Evolutionary conservation across 2,329 filamentous ascomycete species (phyloP).

Genomic region (Talaromyces amestolkiae): DNA sequence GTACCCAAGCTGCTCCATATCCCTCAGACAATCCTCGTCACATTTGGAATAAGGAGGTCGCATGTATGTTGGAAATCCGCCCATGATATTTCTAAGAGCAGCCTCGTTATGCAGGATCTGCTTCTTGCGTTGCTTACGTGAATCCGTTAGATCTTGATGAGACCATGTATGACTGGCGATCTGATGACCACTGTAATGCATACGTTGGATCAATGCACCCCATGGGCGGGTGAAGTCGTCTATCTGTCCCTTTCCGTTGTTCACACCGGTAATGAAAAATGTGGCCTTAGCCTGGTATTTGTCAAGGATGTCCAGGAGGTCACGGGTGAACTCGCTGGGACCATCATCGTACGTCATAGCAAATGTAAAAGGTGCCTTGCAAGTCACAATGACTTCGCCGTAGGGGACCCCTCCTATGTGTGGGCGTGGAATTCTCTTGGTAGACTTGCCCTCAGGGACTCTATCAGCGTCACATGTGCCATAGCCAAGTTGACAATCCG

Average conservation of each 20-base stretch:
- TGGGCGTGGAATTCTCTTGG: constrained; percentile 35
- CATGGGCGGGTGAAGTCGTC: constrained; percentile 42
- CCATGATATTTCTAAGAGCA: constrained; percentile 48
- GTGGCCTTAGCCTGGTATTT: constrained; percentile 63
- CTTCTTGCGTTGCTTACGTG: constrained; percentile 34
- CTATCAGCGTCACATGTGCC: constrained; percentile 39
- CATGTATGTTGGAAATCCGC: constrained; percentile 54
- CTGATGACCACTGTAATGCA: constrained; percentile 49
- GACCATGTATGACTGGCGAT: constrained; percentile 54
- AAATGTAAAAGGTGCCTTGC: constrained; percentile 55
- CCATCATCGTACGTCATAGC: constrained; percentile 69
- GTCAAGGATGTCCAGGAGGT: constrained; percentile 61
- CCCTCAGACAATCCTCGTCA: constrained; percentile 37
- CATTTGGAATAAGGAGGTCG: constrained; percentile 51
- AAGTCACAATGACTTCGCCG: constrained; percentile 38
- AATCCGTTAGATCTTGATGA: constrained; percentile 47
- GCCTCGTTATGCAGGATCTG: constrained; percentile 51
- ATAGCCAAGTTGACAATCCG: constrained; percentile 41
- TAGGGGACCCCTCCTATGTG: constrained; percentile 39
- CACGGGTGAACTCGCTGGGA: constrained; percentile 59
- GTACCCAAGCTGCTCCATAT: constrained; percentile 49
- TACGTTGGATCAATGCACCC: constrained; percentile 41
- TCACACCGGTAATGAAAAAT: constrained; percentile 61
- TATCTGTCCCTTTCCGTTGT: constrained; percentile 47
- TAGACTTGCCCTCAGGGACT: constrained; percentile 36